These are phyloP conservation scores for Thalassiosira delicatula DNA, from an alignment of 352 stramenopile genomes.

Conservation along the genomic window DNA sequence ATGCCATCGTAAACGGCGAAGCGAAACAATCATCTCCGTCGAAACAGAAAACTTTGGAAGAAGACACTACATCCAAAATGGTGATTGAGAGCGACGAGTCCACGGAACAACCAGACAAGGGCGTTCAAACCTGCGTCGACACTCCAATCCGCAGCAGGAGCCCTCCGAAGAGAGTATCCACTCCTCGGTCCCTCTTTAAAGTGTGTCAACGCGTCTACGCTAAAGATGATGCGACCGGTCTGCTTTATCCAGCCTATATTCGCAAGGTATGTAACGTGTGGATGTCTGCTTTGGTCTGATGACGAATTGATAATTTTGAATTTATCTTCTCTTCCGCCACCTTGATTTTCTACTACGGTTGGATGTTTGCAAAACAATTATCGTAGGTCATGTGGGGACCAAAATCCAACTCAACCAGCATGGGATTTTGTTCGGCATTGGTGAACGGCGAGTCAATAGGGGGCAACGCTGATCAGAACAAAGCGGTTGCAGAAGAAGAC, in stretches of 20 bases:
- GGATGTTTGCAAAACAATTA: too few species aligned
- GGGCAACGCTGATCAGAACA: neutral
- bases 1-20: neutral
- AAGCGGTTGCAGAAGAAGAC: slow-evolving; percentile 21
- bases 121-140: too few species aligned
- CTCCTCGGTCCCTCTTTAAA: too few species aligned
- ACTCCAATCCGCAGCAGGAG: too few species aligned
- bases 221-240: too few species aligned
- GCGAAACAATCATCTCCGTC: neutral
- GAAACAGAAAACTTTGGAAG: neutral
- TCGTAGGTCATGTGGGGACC: slow-evolving; percentile 51
- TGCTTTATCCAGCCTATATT: too few species aligned
- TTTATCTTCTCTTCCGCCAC: too few species aligned
- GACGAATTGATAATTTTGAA: too few species aligned
- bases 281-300: too few species aligned
- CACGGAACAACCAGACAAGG: neutral
- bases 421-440: slow-evolving; percentile 17
- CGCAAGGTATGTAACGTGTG: too few species aligned
- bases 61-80: slow-evolving; percentile 2
- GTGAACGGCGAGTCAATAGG: neutral
- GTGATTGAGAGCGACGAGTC: neutral
- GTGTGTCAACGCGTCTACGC: slow-evolving; percentile 38
- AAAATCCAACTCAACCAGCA: slow-evolving; percentile 14
- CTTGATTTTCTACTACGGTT: too few species aligned
- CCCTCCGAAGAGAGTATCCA: too few species aligned